A percentile compares a stretch with the other conserved stretches of the same genome.
These are phyloP conservation scores for Alternaria alternata DNA, from an alignment of 2,329 filamentous ascomycete species.

Conservation along the genomic window DNA sequence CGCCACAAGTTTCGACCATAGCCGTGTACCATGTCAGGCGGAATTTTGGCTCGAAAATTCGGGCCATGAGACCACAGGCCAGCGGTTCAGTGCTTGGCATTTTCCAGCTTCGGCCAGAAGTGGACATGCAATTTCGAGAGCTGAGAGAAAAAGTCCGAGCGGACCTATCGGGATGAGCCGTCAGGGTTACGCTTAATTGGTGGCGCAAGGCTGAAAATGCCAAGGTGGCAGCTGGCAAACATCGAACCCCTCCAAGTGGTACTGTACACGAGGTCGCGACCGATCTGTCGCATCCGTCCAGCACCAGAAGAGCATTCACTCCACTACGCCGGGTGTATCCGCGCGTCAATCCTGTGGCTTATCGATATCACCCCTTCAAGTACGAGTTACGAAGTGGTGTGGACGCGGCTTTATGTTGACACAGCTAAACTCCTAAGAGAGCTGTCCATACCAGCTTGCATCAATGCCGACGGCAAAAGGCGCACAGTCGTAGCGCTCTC, in stretches of 20 bases:
- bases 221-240: constrained; percentile 23
- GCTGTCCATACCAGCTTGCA: not conserved
- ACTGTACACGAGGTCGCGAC: constrained; percentile 14
- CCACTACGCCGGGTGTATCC: not conserved
- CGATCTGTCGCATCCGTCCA: not conserved
- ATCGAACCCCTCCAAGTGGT: constrained; percentile 4
- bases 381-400: not conserved
- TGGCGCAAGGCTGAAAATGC: constrained; percentile 36
- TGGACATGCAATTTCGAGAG: not conserved
- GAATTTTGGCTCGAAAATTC: not conserved
- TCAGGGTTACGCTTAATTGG: constrained; percentile 18
- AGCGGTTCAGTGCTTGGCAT: not conserved
- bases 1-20: not conserved
- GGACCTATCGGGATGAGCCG: constrained; percentile 7
- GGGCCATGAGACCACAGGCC: not conserved
- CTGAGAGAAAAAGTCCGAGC: constrained; percentile 1
- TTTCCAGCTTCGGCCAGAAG: constrained; percentile 15
- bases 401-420: no score
- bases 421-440: no score
- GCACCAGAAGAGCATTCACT: not conserved
- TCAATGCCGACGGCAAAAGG: not conserved
- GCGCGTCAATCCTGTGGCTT: not conserved
- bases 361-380: not conserved
- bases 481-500: not conserved
- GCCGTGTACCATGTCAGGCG: not conserved